Evolutionary conservation across 202 grass and related monocot genomes (phyloP).

Genomic region (Setaria viridis): DNA sequence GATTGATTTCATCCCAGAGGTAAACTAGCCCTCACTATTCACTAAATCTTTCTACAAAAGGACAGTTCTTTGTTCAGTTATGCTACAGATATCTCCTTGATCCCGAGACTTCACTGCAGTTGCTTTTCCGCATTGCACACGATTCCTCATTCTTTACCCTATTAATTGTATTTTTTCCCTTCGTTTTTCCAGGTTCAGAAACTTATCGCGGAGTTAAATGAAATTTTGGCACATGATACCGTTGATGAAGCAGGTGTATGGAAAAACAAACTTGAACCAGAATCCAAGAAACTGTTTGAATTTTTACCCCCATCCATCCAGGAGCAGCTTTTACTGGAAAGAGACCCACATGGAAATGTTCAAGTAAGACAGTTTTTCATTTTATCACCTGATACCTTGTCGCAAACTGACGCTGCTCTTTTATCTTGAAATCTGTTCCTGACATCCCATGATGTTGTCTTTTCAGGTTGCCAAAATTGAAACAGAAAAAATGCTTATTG

Average conservation of each 20-base stretch:
- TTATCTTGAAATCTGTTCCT: not conserved
- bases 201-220: slow-evolving; percentile 93
- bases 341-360: slow-evolving; percentile 99
- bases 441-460: not conserved
- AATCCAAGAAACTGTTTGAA: slow-evolving; percentile 75
- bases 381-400: not conserved
- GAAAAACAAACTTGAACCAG: slow-evolving; percentile 86
- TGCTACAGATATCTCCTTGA: not conserved
- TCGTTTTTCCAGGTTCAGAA: slow-evolving; percentile 76
- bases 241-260: slow-evolving; percentile 90
- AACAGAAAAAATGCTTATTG: slow-evolving; percentile 99
- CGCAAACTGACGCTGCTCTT: not conserved
- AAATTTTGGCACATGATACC: slow-evolving; percentile 89
- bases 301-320: slow-evolving; percentile 86
- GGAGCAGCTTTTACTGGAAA: slow-evolving; percentile 95
- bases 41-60: not conserved
- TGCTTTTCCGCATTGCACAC: not conserved
- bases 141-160: not conserved
- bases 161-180: not conserved
- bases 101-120: not conserved
- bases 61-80: not conserved
- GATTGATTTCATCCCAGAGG: slow-evolving; percentile 99
- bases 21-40: slow-evolving; percentile 32
- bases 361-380: slow-evolving; percentile 55
- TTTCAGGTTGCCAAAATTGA: slow-evolving; percentile 97